Base-by-base conservation (phyloP, 1,284 basidiomycete genomes). In the Ustanciosporium gigantosporum region DNA sequence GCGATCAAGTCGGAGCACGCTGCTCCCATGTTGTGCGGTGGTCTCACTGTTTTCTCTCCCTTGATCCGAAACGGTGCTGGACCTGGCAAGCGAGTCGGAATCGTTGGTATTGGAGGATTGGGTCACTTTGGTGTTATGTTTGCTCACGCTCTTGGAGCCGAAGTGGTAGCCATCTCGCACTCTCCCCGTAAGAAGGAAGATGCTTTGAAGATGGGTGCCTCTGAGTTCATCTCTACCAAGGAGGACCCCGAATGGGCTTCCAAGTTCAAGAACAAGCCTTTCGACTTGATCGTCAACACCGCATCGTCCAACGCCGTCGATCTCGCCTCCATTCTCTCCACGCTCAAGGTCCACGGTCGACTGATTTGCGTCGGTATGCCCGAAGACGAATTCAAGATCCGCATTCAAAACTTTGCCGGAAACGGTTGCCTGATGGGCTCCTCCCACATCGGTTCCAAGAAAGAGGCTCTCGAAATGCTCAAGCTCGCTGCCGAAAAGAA, bases 141-240 rank as follows among this genome's bases (percentile, higher is more conserved):
- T 64, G 84, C 82, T 17, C 79, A 80, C 35, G 84, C 84, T 2
- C 76, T 86, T 40, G 85, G 84, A 5, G 83, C 84, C 3, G 83
- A 87, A 43, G 84, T 87, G 7, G 82, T 82, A 37, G 86, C 83
- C 25, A 86, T 88, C 79, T 85, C 86, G n/a, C 86, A 86, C 70
- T 83, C 83, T 29, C 72, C 81, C 21, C 78, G 78, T 61, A 88
- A 88, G 78, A 80, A 84, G 78, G 81, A 82, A n/a, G 86, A 87
- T 66, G 84, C 84, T 25, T 79, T 83, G 68, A 81, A 83, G 62
- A 82, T 88, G 78, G 86, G 86, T 9, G 86, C 85, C 0, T 80
- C 81, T 27, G 77, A 74, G 25, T 78, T 78, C 34, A 62, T 77
- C 47, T 52, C 69, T 17, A 77, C 76, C 13, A 66, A 41, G 25